Base-by-base conservation (phyloP, 352 stramenopile genomes). In the Phytophthora europaea region DNA sequence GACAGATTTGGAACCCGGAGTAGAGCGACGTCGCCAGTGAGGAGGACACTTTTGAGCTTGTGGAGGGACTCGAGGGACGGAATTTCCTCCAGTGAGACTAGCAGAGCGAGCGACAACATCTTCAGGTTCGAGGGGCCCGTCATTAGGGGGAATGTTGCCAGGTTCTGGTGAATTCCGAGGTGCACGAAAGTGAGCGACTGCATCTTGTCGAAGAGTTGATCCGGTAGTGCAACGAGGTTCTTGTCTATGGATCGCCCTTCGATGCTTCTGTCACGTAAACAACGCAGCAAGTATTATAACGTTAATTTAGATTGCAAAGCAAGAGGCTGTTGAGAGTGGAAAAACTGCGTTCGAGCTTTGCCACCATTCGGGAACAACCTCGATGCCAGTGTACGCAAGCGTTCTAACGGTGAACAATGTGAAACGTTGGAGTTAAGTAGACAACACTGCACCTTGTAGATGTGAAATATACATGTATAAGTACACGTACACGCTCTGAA, bases 161-260 rank as follows among this genome's bases (percentile, higher is more conserved):
- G 18, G 1, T 28, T 45, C n/a, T 67, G 48, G n/a, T 83, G 69
- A 1, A 70, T 8, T 2, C 67, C 73, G 4, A 84, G 48, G 22
- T 81, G 65, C 12, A 87, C 40, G 34, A 62, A 68, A 0, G 67
- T 72, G 15, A 87, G 66, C 7, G 55, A 64, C 18, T 64, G 16
- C 69, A 78, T 83, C 33, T 10, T 8, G 9, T 54, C 36, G 54
- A 84, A 83, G 16, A 81, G 55, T 15, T 60, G 22, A 1, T 45
- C 5, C 0, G 76, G 76, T 38, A 83, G n/a, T n/a, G 40, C 57
- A 7, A 48, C 13, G 1, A 84, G n/a, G 23, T 75, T 80, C 16
- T 5, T 47, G 22, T 69, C 28, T 1, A 58, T 47, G 1, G 20
- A 5, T 15, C 64, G 52, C 12, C 67, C 71, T 55, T 82, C 72